A percentile compares a stretch with the other conserved stretches of the same genome.
Evolutionary conservation across 2,329 filamentous ascomycete genomes (phyloP).

Genomic region (Ophiobolus disseminans): DNA sequence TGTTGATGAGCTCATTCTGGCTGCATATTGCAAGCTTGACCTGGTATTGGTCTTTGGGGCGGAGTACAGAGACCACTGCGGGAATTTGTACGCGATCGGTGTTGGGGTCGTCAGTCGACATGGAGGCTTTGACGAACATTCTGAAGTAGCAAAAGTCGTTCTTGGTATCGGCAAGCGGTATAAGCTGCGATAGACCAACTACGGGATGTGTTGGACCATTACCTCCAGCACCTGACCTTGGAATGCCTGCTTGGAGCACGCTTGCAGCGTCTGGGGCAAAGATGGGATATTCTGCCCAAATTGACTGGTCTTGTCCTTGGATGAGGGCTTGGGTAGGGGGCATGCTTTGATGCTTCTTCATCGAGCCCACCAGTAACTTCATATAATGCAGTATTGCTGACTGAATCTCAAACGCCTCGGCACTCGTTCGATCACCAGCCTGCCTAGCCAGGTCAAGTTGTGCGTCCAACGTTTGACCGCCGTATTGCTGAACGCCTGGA

Average conservation of each 20-base stretch:
- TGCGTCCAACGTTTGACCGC: constrained; percentile 27
- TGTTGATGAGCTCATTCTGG: constrained; percentile 78
- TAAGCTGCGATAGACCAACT: constrained; percentile 66
- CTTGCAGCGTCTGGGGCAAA: constrained; percentile 75
- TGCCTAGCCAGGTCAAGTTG: constrained; percentile 49
- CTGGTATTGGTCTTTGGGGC: constrained; percentile 71
- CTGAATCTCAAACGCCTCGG: constrained; percentile 58
- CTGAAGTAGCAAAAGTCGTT: constrained; percentile 80
- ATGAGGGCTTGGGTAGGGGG: constrained; percentile 70
- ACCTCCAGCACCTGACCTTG: constrained; percentile 19
- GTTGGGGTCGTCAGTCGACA: constrained; percentile 74
- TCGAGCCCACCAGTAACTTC: constrained; percentile 77
- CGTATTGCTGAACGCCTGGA: constrained; percentile 37
- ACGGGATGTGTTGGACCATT: constrained; percentile 51
- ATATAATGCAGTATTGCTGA: constrained; percentile 69
- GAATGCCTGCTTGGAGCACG: constrained; percentile 59
- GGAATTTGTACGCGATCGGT: constrained; percentile 73
- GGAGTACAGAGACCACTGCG: constrained; percentile 77
- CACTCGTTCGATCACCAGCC: constrained; percentile 54
- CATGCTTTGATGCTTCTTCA: constrained; percentile 82
- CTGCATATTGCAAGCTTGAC: constrained; percentile 78
- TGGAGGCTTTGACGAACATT: constrained; percentile 74
- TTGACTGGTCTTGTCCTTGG: constrained; percentile 78
- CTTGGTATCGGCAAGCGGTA: constrained; percentile 78
- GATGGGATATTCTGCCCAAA: constrained; percentile 81